A percentile compares a stretch with the other conserved stretches of the same genome.
These are phyloP conservation scores for Pelargonium australe DNA, from an alignment of 441 rosid genomes.

Conservation along the genomic window DNA sequence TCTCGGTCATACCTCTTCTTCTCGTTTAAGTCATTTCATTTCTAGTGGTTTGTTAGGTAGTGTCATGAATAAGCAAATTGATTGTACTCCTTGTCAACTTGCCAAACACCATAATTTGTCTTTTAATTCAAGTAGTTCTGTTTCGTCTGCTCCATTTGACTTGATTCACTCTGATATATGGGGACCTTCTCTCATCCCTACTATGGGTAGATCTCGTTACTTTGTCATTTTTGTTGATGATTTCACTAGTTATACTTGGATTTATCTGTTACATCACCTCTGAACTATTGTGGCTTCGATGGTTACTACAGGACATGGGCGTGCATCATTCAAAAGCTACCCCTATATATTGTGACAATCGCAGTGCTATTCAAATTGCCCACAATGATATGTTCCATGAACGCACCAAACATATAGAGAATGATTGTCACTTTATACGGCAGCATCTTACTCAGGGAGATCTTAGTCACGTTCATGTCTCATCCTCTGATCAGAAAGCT, in stretches of 20 bases:
- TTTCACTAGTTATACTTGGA: constrained; percentile 4
- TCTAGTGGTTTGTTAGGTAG: constrained; percentile 3
- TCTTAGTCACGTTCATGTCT: neutral
- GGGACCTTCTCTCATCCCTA: neutral
- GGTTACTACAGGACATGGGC: neutral
- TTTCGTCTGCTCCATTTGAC: neutral
- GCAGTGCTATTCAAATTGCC: neutral
- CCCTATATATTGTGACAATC: neutral
- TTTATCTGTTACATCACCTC: constrained; percentile 3
- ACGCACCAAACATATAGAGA: neutral
- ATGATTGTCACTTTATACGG: neutral
- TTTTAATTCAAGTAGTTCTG: neutral
- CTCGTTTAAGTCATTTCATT: neutral
- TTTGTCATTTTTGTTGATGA: constrained; percentile 13
- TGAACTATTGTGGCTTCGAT: neutral
- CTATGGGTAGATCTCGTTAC: neutral
- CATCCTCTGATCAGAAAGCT: neutral
- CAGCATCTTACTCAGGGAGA: neutral
- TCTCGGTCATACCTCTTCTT: constrained; percentile 7
- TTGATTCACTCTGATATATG: constrained; percentile 11
- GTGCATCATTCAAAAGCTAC: neutral
- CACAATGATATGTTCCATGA: neutral
- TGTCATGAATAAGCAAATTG: neutral
- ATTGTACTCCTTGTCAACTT: neutral
- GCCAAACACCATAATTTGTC: constrained; percentile 7